Conservation (phyloP, 2,329 filamentous ascomycete species). For the Conoideocrella luteorostrata region DNA sequence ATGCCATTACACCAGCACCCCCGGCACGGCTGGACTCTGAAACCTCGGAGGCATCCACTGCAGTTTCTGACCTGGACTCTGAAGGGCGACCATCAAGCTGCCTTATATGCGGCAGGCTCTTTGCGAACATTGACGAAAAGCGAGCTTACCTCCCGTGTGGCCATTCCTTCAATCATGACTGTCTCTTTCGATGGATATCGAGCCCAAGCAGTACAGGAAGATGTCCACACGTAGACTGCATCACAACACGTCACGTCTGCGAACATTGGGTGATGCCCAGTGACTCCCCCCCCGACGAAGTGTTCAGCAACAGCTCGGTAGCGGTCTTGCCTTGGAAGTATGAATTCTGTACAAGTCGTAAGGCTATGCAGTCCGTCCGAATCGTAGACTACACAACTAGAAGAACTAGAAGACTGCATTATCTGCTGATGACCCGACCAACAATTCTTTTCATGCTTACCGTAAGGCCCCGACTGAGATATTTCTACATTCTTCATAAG, state of each 20-base stretch:
- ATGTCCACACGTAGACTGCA: slow-evolving; percentile 11
- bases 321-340: slow-evolving; percentile 13
- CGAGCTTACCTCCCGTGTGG: slow-evolving; percentile 20
- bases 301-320: neutral
- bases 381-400: neutral
- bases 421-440: neutral
- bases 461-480: neutral
- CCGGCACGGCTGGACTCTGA: neutral
- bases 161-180: slow-evolving; percentile 18
- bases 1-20: slow-evolving; percentile 4
- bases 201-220: neutral
- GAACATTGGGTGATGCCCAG: slow-evolving; percentile 11
- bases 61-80: neutral
- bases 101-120: slow-evolving; percentile 8
- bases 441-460: neutral
- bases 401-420: slow-evolving; percentile 4
- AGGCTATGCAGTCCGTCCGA: neutral
- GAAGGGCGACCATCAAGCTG: neutral
- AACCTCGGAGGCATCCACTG: slow-evolving; percentile 4
- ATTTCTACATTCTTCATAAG: neutral
- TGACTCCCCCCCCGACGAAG: neutral
- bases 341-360: slow-evolving; percentile 13
- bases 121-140: slow-evolving; percentile 11
- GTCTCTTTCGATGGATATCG: slow-evolving; percentile 12
- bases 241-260: slow-evolving; percentile 15